Evolutionary conservation across 345 rosid genomes (phyloP).

Genomic region (Passiflora organensis): DNA sequence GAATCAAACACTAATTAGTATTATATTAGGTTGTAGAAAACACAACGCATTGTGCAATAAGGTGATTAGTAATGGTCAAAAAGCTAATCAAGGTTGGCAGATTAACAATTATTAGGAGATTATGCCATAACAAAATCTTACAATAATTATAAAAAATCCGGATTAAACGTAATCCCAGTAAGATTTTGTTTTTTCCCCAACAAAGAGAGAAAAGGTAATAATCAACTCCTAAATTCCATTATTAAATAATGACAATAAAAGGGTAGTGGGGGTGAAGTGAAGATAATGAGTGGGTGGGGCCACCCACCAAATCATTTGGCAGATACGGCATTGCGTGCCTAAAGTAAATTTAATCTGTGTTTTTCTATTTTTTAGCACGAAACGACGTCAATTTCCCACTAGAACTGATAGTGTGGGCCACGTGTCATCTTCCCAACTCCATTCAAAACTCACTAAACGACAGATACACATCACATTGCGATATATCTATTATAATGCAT

Average conservation of each 20-base stretch:
- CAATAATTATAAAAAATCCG: not conserved
- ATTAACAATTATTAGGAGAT: not conserved
- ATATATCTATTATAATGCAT: too few species aligned
- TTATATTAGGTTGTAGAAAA: too few species aligned
- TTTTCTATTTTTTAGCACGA: not conserved
- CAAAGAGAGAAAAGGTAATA: not conserved
- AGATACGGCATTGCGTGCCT: not conserved
- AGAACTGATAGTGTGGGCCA: slow-evolving; percentile 41
- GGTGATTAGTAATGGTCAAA: too few species aligned
- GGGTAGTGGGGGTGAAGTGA: too few species aligned
- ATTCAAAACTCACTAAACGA: slow-evolving; percentile 16
- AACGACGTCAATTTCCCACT: slow-evolving; percentile 20
- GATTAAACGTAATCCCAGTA: not conserved
- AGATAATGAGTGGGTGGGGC: not conserved
- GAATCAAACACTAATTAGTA: too few species aligned
- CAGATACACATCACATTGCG: not conserved
- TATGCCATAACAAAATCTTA: not conserved
- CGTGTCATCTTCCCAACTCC: slow-evolving; percentile 45
- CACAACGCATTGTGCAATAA: too few species aligned
- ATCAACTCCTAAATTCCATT: not conserved
- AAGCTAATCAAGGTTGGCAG: not conserved
- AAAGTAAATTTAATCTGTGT: not conserved
- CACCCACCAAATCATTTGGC: not conserved
- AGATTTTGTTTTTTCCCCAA: not conserved
- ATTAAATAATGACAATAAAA: not conserved